A percentile compares a stretch with the other conserved stretches of the same genome.
Evolutionary conservation across 2,329 filamentous ascomycete species (phyloP).

Genomic region (Simplicillium aogashimaense): DNA sequence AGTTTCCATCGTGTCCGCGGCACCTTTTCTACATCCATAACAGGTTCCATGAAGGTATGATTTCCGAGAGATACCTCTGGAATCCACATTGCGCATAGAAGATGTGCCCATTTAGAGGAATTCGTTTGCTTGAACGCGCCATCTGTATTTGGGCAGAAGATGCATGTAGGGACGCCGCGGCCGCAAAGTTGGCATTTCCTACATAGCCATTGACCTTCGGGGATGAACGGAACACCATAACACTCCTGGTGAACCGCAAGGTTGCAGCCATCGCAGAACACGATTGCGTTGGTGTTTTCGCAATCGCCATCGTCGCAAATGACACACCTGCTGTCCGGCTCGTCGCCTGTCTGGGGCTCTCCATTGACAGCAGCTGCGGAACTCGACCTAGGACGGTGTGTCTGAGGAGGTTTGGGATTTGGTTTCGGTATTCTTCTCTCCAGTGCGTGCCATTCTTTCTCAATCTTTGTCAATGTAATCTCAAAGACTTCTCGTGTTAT

Average conservation of each 20-base stretch:
- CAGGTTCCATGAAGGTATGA: slow-evolving; percentile 94
- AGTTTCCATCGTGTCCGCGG: slow-evolving; percentile 90
- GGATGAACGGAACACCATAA: slow-evolving; percentile 97
- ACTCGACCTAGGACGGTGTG: slow-evolving; percentile 83
- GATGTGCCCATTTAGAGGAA: slow-evolving; percentile 90
- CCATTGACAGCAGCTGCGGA: slow-evolving; percentile 94
- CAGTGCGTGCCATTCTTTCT: slow-evolving; percentile 95
- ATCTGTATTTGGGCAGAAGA: slow-evolving; percentile 96
- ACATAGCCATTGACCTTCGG: slow-evolving; percentile 96
- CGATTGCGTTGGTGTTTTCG: slow-evolving; percentile 97
- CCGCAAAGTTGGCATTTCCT: slow-evolving; percentile 94
- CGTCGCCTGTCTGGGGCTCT: slow-evolving; percentile 70
- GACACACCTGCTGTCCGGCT: slow-evolving; percentile 93
- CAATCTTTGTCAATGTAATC: slow-evolving; percentile 96
- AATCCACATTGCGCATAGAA: slow-evolving; percentile 97
- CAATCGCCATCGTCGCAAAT: slow-evolving; percentile 99
- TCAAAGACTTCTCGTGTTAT: slow-evolving; percentile 94
- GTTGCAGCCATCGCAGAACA: slow-evolving; percentile 97
- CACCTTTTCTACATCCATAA: slow-evolving; percentile 96
- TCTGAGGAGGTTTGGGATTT: slow-evolving; percentile 92
- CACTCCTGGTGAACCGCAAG: slow-evolving; percentile 97
- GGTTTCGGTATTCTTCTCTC: slow-evolving; percentile 96
- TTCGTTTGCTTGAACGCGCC: slow-evolving; percentile 98
- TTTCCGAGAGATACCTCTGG: slow-evolving; percentile 94
- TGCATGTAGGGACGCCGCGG: slow-evolving; percentile 84